These are phyloP conservation scores for Fusarium praegraminearum DNA, from an alignment of 2,329 filamentous ascomycete species.

Conservation along the genomic window DNA sequence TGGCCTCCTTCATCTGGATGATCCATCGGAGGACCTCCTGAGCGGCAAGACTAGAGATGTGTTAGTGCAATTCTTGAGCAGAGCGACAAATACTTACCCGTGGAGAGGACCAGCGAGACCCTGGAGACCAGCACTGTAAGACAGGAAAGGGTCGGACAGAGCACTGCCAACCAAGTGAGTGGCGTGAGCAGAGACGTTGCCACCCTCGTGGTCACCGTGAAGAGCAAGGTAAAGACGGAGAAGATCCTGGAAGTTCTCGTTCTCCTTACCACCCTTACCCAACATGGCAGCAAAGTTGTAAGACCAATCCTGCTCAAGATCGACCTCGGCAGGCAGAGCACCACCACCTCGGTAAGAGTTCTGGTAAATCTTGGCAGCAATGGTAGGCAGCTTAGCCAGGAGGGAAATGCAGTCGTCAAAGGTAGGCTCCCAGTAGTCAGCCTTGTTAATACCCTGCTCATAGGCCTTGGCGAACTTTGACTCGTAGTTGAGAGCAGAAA, in stretches of 20 bases:
- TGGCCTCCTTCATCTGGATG: constrained; percentile 90
- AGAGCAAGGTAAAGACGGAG: constrained; percentile 94
- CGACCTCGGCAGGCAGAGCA: constrained; percentile 79
- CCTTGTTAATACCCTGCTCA: constrained; percentile 90
- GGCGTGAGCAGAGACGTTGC: constrained; percentile 95
- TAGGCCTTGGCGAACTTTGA: constrained; percentile 95
- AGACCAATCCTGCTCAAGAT: constrained; percentile 92
- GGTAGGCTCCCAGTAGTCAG: constrained; percentile 98
- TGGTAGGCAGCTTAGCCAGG: constrained; percentile 94
- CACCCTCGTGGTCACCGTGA: constrained; percentile 97
- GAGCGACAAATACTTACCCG: constrained; percentile 59
- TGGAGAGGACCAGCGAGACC: constrained; percentile 87
- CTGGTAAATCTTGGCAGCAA: constrained; percentile 98
- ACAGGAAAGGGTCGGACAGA: constrained; percentile 93
- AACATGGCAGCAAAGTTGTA: constrained; percentile 99
- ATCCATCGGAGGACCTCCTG: constrained; percentile 99
- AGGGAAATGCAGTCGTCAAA: constrained; percentile 96
- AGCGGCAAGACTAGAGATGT: constrained; percentile 75
- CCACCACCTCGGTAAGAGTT: constrained; percentile 83
- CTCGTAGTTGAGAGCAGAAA: constrained; percentile 94
- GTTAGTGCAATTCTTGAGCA: not conserved
- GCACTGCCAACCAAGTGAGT: constrained; percentile 96
- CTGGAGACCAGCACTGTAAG: constrained; percentile 94
- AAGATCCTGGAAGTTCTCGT: constrained; percentile 95
- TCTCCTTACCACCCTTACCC: constrained; percentile 86